Conservation (phyloP, 2,329 filamentous ascomycete genomes). For the Pseudogymnoascus sp. region DNA sequence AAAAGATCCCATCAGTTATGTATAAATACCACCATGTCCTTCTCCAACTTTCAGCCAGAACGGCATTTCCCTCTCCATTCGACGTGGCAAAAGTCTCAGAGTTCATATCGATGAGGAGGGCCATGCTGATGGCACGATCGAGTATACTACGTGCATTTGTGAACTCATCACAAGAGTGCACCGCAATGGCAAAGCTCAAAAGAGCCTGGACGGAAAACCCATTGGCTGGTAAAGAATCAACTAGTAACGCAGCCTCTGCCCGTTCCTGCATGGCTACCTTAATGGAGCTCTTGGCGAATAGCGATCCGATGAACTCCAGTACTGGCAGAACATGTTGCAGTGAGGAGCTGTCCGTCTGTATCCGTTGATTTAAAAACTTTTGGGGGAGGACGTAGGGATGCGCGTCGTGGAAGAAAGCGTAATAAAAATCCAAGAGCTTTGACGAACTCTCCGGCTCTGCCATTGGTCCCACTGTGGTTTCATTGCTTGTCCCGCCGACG, state of each 20-base stretch:
- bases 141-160: slow-evolving; percentile 7
- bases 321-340: slow-evolving; percentile 26
- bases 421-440: background rate
- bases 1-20: slow-evolving; percentile 23
- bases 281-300: slow-evolving; percentile 23
- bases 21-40: slow-evolving; percentile 36
- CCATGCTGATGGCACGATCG: slow-evolving; percentile 10
- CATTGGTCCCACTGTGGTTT: slow-evolving; percentile 18
- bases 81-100: slow-evolving; percentile 9
- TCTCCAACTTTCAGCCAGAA: slow-evolving; percentile 35
- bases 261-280: background rate
- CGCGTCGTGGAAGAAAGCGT: slow-evolving; percentile 28
- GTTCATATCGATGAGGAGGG: slow-evolving; percentile 12
- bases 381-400: slow-evolving; percentile 32
- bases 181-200: background rate
- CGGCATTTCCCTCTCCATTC: slow-evolving; percentile 27
- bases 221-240: slow-evolving; percentile 3
- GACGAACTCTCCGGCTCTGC: slow-evolving; percentile 18
- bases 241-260: background rate
- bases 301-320: slow-evolving; percentile 33
- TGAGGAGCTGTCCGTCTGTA: slow-evolving; percentile 29
- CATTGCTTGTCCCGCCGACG: background rate
- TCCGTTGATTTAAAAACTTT: slow-evolving; percentile 27
- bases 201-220: slow-evolving; percentile 13
- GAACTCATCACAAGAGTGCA: slow-evolving; percentile 12